A percentile compares a stretch with the other conserved stretches of the same genome.
Evolutionary conservation across 2,329 filamentous ascomycete genomes (phyloP).

Genomic region (Diaporthe destruens): DNA sequence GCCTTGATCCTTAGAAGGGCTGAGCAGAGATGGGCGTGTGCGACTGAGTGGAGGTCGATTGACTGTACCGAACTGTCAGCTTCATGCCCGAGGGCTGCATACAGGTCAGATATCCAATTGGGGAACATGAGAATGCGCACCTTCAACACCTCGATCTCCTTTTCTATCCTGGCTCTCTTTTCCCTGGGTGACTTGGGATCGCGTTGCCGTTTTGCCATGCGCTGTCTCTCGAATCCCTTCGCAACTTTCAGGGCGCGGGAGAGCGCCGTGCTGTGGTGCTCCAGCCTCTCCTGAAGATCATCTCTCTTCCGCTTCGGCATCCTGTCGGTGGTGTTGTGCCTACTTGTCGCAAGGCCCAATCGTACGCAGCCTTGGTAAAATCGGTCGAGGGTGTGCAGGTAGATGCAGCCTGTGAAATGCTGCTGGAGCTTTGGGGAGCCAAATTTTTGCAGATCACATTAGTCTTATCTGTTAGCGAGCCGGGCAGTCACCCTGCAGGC

Average conservation of each 20-base stretch:
- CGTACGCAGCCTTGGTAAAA: neutral
- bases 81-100: neutral
- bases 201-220: constrained; percentile 71
- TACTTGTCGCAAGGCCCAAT: neutral
- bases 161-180: constrained; percentile 71
- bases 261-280: constrained; percentile 69
- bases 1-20: constrained; percentile 67
- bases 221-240: constrained; percentile 84
- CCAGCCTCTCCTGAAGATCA: constrained; percentile 44
- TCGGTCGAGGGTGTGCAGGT: neutral
- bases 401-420: constrained; percentile 12
- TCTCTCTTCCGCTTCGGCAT: constrained; percentile 73
- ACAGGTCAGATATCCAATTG: neutral
- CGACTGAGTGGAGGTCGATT: constrained; percentile 69
- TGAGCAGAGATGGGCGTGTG: constrained; percentile 67
- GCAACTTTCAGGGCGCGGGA: constrained; percentile 77
- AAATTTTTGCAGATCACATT: constrained; percentile 28
- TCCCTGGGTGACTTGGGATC: constrained; percentile 60
- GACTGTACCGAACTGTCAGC: constrained; percentile 53
- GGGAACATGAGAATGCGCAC: constrained; percentile 50
- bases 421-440: constrained; percentile 12
- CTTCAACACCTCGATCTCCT: constrained; percentile 69
- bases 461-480: constrained; percentile 8
- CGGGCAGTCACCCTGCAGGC: neutral
- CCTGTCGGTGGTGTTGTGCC: constrained; percentile 24